These are phyloP conservation scores for Carpinus viminea DNA, from an alignment of 306 rosid species.

Conservation along the genomic window DNA sequence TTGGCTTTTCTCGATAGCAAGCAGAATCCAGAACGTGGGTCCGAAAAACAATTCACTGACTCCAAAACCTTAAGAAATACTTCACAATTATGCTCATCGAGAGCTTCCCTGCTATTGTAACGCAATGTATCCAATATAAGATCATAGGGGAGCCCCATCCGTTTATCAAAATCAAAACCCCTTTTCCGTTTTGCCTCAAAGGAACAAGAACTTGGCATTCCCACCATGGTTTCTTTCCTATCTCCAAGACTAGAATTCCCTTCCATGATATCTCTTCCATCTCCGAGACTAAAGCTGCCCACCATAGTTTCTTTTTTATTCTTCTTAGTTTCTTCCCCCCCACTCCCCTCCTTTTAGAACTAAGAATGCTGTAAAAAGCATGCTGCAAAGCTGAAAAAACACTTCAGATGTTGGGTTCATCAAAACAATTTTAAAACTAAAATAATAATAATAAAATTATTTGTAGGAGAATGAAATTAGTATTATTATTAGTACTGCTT, in stretches of 20 bases:
- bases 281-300: slow-evolving; percentile 21
- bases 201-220: slow-evolving; percentile 20
- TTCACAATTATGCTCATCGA: slow-evolving; percentile 44
- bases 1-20: slow-evolving; percentile 48
- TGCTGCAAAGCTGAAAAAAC: too few species aligned
- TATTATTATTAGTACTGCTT: too few species aligned
- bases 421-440: too few species aligned
- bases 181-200: slow-evolving; percentile 12
- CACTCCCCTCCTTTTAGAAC: too few species aligned
- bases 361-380: too few species aligned
- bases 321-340: too few species aligned
- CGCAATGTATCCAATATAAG: slow-evolving; percentile 45
- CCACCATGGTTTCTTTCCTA: slow-evolving; percentile 23
- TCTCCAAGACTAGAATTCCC: slow-evolving; percentile 11
- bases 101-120: slow-evolving; percentile 23
- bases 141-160: slow-evolving; percentile 56
- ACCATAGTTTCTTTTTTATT: background rate
- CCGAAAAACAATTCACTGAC: slow-evolving; percentile 61
- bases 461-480: too few species aligned
- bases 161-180: slow-evolving; percentile 40
- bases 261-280: slow-evolving; percentile 15
- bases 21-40: slow-evolving; percentile 61
- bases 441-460: too few species aligned
- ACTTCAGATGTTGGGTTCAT: too few species aligned
- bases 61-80: slow-evolving; percentile 57